These are phyloP conservation scores for Mucor circinelloides DNA, from an alignment of 371 early-diverging fungal genomes.

Conservation along the genomic window DNA sequence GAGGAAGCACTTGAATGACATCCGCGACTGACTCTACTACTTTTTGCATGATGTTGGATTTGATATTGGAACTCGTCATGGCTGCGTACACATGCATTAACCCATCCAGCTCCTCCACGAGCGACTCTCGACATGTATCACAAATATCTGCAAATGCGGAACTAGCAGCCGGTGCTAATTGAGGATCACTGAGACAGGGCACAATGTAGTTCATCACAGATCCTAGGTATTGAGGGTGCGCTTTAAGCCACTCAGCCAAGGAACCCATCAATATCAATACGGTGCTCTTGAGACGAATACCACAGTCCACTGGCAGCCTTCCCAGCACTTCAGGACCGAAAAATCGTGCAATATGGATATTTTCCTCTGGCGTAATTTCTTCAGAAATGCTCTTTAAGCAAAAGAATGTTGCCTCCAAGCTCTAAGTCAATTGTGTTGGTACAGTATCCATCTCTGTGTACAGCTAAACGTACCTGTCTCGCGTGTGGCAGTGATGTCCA, in stretches of 20 bases:
- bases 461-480: conserved; percentile 21
- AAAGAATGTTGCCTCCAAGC: conserved; percentile 66
- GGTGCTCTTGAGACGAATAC: conserved; percentile 53
- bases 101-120: conserved; percentile 63
- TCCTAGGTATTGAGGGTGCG: conserved; percentile 63
- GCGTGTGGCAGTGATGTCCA: conserved; percentile 30
- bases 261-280: conserved; percentile 58
- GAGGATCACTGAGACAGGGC: conserved; percentile 59
- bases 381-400: conserved; percentile 73
- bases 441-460: conserved; percentile 5
- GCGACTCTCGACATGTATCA: conserved; percentile 69
- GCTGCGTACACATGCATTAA: conserved; percentile 63
- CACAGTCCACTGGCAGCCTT: conserved; percentile 40
- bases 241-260: conserved; percentile 74
- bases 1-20: conserved; percentile 67
- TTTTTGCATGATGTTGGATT: conserved; percentile 63
- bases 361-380: conserved; percentile 61
- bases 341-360: conserved; percentile 55
- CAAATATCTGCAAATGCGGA: conserved; percentile 73
- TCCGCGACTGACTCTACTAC: conserved; percentile 74
- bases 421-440: conserved; percentile 14
- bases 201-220: conserved; percentile 69
- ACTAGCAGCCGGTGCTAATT: conserved; percentile 68
- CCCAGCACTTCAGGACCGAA: conserved; percentile 64
- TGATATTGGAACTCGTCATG: conserved; percentile 43